Percentiles rank a stretch among this genome's conserved stretches.
phyloP scores from a whole-genome alignment of 2,329 filamentous ascomycete genomes.

The Colletotrichum magnum region DNA sequence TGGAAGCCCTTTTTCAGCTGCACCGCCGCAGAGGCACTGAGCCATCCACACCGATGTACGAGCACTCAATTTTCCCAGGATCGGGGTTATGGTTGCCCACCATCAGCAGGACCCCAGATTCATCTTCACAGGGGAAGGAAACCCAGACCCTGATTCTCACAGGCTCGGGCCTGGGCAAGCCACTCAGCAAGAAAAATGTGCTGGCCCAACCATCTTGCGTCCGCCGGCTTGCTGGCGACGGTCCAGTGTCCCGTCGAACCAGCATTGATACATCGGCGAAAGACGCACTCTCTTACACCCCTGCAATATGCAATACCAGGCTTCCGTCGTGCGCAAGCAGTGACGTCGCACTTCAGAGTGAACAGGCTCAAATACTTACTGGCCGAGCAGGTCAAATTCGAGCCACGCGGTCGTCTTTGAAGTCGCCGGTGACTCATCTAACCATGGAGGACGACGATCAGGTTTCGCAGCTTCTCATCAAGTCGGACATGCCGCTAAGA shows the following conservation, averaged over 20 bases:
- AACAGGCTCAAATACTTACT: too few relatives aligned
- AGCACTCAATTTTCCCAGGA: too few relatives aligned
- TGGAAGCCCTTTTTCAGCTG: too few relatives aligned
- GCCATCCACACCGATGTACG: too few relatives aligned
- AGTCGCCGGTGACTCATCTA: slow-evolving; percentile 7
- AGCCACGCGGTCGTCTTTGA: not conserved
- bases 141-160: not conserved
- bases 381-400: not conserved
- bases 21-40: too few relatives aligned
- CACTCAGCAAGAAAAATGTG: not conserved
- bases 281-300: too few relatives aligned
- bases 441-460: not conserved
- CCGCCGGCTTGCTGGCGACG: not conserved
- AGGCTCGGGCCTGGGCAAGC: not conserved
- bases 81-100: too few relatives aligned
- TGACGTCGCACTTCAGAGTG: too few relatives aligned
- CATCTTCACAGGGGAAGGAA: too few relatives aligned
- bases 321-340: too few relatives aligned
- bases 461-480: not conserved
- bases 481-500: not conserved
- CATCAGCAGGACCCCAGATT: too few relatives aligned
- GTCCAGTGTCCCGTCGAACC: not conserved
- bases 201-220: not conserved
- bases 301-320: too few relatives aligned
- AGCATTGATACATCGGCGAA: not conserved